These are phyloP conservation scores for Verticillium zaregamsianum DNA, from an alignment of 2,329 filamentous ascomycete genomes.

Conservation along the genomic window DNA sequence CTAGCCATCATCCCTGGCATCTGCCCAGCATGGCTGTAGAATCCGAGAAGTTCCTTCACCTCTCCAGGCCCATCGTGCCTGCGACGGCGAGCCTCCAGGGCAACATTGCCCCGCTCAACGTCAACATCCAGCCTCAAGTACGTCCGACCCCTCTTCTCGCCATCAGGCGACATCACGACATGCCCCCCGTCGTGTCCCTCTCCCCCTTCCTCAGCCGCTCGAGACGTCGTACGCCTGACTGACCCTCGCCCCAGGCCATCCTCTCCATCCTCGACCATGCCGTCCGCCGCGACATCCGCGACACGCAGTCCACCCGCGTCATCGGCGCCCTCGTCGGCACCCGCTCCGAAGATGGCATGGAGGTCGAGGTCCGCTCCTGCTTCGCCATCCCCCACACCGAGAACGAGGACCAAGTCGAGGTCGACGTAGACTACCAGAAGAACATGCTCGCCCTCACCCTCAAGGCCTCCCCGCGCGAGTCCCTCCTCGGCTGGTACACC, in stretches of 20 bases:
- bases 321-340: conserved; percentile 94
- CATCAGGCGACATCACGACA: neutral
- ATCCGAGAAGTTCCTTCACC: conserved; percentile 86
- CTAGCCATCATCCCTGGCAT: conserved; percentile 13
- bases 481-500: conserved; percentile 96
- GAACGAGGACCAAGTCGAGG: conserved; percentile 97
- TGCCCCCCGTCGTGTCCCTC: neutral
- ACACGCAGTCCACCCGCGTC: conserved; percentile 86
- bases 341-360: conserved; percentile 92
- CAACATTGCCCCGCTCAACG: conserved; percentile 85
- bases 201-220: neutral
- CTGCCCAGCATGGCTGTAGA: conserved; percentile 72
- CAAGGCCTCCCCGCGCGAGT: conserved; percentile 89
- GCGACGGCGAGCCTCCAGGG: conserved; percentile 73
- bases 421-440: conserved; percentile 99
- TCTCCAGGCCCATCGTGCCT: conserved; percentile 86
- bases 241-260: conserved; percentile 45
- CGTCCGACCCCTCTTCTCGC: conserved; percentile 21
- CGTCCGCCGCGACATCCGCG: conserved; percentile 71
- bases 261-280: conserved; percentile 90
- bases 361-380: conserved; percentile 92
- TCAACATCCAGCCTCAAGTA: conserved; percentile 95
- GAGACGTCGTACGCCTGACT: neutral
- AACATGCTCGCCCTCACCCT: conserved; percentile 96
- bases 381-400: conserved; percentile 99